Base-by-base conservation (phyloP, 108 stramenopile species). In the Seminavis robusta region DNA sequence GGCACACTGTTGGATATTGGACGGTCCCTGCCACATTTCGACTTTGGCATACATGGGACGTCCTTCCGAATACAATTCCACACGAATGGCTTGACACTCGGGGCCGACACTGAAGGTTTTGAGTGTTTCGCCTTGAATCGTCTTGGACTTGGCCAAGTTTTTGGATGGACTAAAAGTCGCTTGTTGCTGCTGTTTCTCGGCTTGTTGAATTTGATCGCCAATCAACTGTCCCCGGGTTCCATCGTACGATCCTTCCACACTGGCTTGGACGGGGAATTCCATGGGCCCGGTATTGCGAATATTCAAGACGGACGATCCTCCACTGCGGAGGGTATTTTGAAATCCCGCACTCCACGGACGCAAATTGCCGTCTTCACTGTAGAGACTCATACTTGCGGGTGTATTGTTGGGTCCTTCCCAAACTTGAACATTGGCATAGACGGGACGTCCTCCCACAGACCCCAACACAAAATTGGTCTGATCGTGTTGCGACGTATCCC, bases 361-460 rank as follows among this genome's bases (percentile, higher is more conserved):
- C 21, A 65, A 47, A 32, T 56, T 50, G 10, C 79, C 79, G 46
- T 80, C 79, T 52, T 80, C 79, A 34, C 59, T 50, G 54, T 80
- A 80, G 1, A 73, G 59, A 54, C 73, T 54, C 63, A 77, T 55
- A 34, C 71, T 73, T 42, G 52, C 49, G 3, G 79, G 79, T 25
- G 71, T 76, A 52, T 80, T 69, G 21, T 68, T 48, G 4, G 79
- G 79, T 42, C 74, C 74, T 24, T 73, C 61, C 74, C 74, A 76
- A 4, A 80, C 48, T 45, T 76, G 66, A 42, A 80, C 47, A 48
- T 80, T 55, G 21, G 79, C 74, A 41, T 73, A 56, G n/a, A 80
- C 34, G 15, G 79, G 79, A 51, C 79, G 79, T 45, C 79, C 79
- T 50, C 68, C 73, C n/a, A n/a, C n/a, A n/a, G n/a, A n/a, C n/a